Percentiles rank a stretch among this genome's conserved stretches.
phyloP scores from a whole-genome alignment of 495 filamentous ascomycete genomes.

The Aspergillus avenaceus region DNA sequence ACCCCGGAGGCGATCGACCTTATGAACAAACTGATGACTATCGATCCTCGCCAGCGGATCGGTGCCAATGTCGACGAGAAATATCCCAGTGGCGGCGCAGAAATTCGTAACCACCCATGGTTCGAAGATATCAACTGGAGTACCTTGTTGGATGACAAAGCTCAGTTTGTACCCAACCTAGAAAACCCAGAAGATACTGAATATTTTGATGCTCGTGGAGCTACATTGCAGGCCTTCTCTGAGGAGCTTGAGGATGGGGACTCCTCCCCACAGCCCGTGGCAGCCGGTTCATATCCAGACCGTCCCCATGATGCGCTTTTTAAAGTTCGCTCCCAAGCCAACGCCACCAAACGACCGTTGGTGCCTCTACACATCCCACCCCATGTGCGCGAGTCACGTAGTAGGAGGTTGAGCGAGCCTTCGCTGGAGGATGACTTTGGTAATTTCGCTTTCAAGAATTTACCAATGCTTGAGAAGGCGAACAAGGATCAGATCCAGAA shows the following conservation, averaged over 20 bases:
- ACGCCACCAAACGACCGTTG: conserved; percentile 75
- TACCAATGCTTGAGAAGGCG: conserved; percentile 93
- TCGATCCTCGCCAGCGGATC: conserved; percentile 73
- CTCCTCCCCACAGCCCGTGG: conserved; percentile 53
- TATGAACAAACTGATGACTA: conserved; percentile 83
- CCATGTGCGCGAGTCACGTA: conserved; percentile 81
- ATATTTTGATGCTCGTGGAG: conserved; percentile 92
- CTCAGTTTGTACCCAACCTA: conserved; percentile 87
- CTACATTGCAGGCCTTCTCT: conserved; percentile 81
- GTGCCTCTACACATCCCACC: conserved; percentile 96
- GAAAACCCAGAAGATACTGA: conserved; percentile 97
- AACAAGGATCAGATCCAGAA: conserved; percentile 99
- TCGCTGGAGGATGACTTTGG: conserved; percentile 89
- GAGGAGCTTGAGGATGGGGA: conserved; percentile 91
- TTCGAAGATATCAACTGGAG: conserved; percentile 87
- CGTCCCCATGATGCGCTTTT: conserved; percentile 93
- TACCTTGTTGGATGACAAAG: conserved; percentile 83
- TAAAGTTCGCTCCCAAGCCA: conserved; percentile 81
- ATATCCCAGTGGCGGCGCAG: conserved; percentile 74
- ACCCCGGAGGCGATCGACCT: conserved; percentile 87
- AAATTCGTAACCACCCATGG: conserved; percentile 87
- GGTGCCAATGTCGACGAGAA: conserved; percentile 81
- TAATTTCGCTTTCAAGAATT: conserved; percentile 93
- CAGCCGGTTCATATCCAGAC: conserved; percentile 60
- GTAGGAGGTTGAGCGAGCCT: conserved; percentile 84